Conservation (phyloP, 805 yeast species). For the Starmerella vaccinii region DNA sequence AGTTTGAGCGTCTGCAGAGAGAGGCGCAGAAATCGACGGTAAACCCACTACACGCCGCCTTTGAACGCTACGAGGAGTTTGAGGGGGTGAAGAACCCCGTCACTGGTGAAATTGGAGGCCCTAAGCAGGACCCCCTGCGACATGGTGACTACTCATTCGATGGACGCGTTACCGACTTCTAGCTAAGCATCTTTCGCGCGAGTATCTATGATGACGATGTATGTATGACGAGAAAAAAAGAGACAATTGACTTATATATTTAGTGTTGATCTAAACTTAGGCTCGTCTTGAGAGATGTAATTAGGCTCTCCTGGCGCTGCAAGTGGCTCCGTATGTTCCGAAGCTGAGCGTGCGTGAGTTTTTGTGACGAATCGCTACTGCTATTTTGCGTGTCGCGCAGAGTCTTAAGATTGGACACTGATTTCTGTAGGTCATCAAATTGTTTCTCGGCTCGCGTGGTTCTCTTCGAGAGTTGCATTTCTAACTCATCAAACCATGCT, state of each 20-base stretch:
- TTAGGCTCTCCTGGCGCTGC: slow-evolving; percentile 12
- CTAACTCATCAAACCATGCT: slow-evolving; percentile 39
- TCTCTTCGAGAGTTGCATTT: slow-evolving; percentile 28
- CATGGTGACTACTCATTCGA: slow-evolving; percentile 92
- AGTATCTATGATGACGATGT: neutral
- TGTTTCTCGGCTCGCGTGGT: slow-evolving; percentile 19
- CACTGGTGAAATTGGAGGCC: slow-evolving; percentile 95
- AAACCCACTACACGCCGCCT: slow-evolving; percentile 35
- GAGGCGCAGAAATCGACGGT: slow-evolving; percentile 62
- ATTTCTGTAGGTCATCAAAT: neutral
- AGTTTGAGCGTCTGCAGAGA: slow-evolving; percentile 76
- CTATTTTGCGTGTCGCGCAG: neutral
- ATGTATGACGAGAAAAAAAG: neutral
- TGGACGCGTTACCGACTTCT: slow-evolving; percentile 94
- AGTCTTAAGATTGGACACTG: neutral
- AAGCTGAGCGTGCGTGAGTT: neutral
- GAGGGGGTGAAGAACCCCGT: slow-evolving; percentile 87
- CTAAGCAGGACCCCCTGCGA: slow-evolving; percentile 89
- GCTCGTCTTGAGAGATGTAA: slow-evolving; percentile 5
- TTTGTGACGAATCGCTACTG: neutral
- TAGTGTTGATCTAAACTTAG: neutral
- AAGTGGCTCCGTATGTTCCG: slow-evolving; percentile 5
- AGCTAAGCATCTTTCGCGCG: slow-evolving; percentile 13
- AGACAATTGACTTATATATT: neutral
- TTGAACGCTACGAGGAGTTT: slow-evolving; percentile 82